Base-by-base conservation (phyloP, 2,329 filamentous ascomycete species). In the Fusarium irregulare region DNA sequence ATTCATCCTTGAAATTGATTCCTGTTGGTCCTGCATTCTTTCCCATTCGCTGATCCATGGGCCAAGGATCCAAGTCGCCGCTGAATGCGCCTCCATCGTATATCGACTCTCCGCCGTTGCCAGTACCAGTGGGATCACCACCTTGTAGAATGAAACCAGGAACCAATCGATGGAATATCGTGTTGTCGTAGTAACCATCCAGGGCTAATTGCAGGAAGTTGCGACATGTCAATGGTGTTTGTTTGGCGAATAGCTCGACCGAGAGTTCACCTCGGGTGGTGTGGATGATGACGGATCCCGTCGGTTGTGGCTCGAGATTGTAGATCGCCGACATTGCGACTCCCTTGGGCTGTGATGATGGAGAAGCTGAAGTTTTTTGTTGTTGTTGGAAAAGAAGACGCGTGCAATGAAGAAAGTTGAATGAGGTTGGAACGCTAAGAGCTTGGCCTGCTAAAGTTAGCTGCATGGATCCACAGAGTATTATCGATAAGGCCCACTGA, bases 151-250 rank as follows among this genome's bases (percentile, higher is more conserved):
- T 93, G 80, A 99, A 99, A 54, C 92, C 92, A 0, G 94, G 93
- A 0, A 97, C 91, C 8, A 98, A 86, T 25, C 96, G 93, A 82
- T 99, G 96, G 82, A 99, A 99, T 67, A 96, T 91, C 0, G 94
- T 98, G 77, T 91, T 90, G 75, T 93, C 91, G 83, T 98, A 99
- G 84, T 98, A 98, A 73, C 94, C 94, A 78, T 99, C 94, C 73
- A 98, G 88, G 78, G 93, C 96, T 76, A 94, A 91, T 80, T 99
- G 96, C 40, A 99, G 87, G 81, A 99, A 99, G 83, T 98, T 98
- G 73, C 95, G 93, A 77, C 91, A 94, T 27, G 96, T 92, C 67
- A 98, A 86, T 11, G 96, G 96, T 1, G 93, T 92, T 81, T 99
- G 96, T 78, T 96, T 96, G 20, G 94, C 94, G 84, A 97, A 99